Percentiles rank a stretch among this genome's conserved stretches.
Conservation (phyloP, 2,329 filamentous ascomycete species). For the Beauveria brongniartii region DNA sequence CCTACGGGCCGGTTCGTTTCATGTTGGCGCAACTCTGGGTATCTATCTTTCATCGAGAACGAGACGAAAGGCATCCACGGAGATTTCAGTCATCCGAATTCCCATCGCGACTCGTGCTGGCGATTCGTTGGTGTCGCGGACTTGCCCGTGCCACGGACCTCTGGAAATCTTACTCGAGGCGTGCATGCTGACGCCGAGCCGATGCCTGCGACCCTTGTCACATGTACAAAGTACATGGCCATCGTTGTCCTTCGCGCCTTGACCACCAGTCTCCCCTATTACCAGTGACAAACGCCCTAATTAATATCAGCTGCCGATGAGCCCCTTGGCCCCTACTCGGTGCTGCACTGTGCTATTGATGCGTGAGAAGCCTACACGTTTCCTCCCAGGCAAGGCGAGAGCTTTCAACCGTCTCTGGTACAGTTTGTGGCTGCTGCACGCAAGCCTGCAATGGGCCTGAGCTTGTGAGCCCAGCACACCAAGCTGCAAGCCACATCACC, state of each 20-base stretch:
- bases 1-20: constrained; percentile 9
- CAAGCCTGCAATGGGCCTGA: neutral
- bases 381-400: neutral
- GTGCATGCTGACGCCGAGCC: neutral
- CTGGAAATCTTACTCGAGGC: neutral
- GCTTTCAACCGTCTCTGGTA: no score
- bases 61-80: neutral
- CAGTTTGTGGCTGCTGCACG: no score
- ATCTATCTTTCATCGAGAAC: neutral
- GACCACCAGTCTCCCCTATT: neutral
- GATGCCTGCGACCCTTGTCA: neutral
- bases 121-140: no score
- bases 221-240: neutral
- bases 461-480: neutral
- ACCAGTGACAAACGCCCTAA: neutral
- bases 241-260: neutral
- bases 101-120: no score
- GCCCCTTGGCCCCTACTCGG: neutral
- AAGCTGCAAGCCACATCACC: constrained; percentile 7
- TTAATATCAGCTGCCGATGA: neutral
- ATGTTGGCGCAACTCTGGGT: neutral
- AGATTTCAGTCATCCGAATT: neutral
- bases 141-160: no score
- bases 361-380: neutral
- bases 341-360: neutral